Evolutionary conservation across 306 rosid species (phyloP).

Genomic region (Cicer yamashitae): DNA sequence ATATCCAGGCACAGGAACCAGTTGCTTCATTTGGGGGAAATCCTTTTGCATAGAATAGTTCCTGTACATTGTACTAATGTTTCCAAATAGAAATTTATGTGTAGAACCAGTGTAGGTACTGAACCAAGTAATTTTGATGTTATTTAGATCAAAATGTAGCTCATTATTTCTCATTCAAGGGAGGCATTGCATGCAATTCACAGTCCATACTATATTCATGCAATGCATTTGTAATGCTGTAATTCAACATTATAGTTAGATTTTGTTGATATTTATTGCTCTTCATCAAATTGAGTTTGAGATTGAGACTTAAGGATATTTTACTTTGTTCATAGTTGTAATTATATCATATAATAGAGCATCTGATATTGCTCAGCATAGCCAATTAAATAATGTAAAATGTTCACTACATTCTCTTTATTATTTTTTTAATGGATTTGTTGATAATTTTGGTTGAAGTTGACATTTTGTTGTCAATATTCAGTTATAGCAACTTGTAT

Average conservation of each 20-base stretch:
- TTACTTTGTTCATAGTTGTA: conserved; percentile 30
- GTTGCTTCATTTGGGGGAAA: conserved; percentile 81
- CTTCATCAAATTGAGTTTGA: conserved; percentile 19
- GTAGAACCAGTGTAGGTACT: conserved; percentile 26
- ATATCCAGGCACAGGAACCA: conserved; percentile 61
- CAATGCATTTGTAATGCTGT: conserved; percentile 24
- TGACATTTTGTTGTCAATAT: not conserved
- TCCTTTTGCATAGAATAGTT: conserved; percentile 75
- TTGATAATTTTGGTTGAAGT: not conserved
- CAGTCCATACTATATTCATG: not conserved
- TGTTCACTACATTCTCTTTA: not conserved
- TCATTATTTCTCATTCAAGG: conserved; percentile 37
- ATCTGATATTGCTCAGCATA: not conserved
- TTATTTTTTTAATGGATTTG: not conserved
- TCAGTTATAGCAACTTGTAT: not conserved
- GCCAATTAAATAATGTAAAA: not conserved
- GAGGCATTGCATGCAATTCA: conserved; percentile 42
- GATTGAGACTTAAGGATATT: conserved; percentile 6
- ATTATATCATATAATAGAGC: not conserved
- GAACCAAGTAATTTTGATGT: conserved; percentile 34
- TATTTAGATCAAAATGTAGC: conserved; percentile 30
- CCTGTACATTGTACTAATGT: conserved; percentile 21
- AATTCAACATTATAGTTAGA: conserved; percentile 26
- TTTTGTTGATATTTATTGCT: conserved; percentile 25
- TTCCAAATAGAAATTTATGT: conserved; percentile 28